Evolutionary conservation across 495 filamentous ascomycete species (phyloP), one percentile per base, ranked within the genome.

Genomic region (Parachaetomium inaequale): DNA sequence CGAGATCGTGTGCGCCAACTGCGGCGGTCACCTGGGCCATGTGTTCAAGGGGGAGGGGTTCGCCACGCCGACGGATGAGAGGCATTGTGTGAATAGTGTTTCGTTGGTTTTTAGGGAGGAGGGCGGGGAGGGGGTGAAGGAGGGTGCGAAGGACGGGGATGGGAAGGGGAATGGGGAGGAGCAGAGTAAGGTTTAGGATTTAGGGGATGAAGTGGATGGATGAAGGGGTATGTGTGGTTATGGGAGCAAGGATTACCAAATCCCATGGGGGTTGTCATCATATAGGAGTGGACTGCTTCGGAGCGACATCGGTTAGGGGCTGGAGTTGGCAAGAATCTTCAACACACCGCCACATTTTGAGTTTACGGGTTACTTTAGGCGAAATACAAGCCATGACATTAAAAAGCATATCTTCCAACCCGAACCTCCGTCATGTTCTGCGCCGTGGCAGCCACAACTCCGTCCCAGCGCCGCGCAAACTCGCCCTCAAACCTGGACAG

Each of bases 41-140:
- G 92, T 98, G 38, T 98, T 98, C 70, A 95, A 96, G 80, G 94
- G 94, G 8, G 94, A 98, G 75, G 91, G 92, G 42, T 96, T 87
- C 74, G 72, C 80, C 11, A 97, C 91, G 19, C 92, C 94, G 47
- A 97, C 93, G 50, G 89, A 98, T 74, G 93, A 98, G 85, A 79
- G 94, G 55, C 94, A 98, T 78, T 98, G 94, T 74, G 94, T 98
- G 53, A 98, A 98, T 72, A 94, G 91, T 65, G 75, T 98, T 23
- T 95, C 90, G 74, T 79, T 98, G 78, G 93, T 83, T 58, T 98
- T 98, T 73, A 78, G 73, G 1, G 74, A 77, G 21, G 84, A 88
- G 47, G 88, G 86, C 65, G 79, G 80, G 65, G 62, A 58, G 25
- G 83, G 87, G 42, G 86, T 82, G 62, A 78, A 79, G 60, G 50